Evolutionary conservation across 495 filamentous ascomycete species (phyloP).

Genomic region (Bombardia bombarda): DNA sequence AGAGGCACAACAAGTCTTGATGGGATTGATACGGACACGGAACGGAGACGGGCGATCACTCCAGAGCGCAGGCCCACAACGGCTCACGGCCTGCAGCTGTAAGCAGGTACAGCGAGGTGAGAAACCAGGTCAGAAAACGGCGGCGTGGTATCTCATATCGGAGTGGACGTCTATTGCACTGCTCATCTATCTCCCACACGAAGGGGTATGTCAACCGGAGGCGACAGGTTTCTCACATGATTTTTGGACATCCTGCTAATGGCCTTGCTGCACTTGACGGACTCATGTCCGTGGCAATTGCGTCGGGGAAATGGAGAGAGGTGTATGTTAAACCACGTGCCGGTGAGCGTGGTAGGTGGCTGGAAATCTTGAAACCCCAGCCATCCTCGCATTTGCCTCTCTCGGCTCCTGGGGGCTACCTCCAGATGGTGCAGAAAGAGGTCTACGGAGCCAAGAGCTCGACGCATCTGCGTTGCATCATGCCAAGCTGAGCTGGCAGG

Average conservation of each 20-base stretch:
- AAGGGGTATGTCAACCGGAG: slow-evolving; percentile 4
- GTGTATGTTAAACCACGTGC: slow-evolving; percentile 23
- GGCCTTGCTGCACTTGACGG: neutral
- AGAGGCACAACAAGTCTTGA: slow-evolving; percentile 2
- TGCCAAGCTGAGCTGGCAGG: slow-evolving; percentile 1
- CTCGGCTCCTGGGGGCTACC: slow-evolving; percentile 8
- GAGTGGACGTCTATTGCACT: slow-evolving; percentile 6
- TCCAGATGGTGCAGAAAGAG: slow-evolving; percentile 3
- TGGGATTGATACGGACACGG: slow-evolving; percentile 1
- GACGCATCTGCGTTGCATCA: neutral
- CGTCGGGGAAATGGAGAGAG: slow-evolving; percentile 16
- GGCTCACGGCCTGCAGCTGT: slow-evolving; percentile 16
- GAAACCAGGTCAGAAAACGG: slow-evolving; percentile 23
- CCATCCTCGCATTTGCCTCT: slow-evolving; percentile 3
- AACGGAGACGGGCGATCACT: slow-evolving; percentile 14
- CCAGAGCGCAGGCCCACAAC: slow-evolving; percentile 4
- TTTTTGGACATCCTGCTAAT: slow-evolving; percentile 7
- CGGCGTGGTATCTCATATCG: slow-evolving; percentile 13
- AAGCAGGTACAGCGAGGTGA: slow-evolving; percentile 21
- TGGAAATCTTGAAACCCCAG: slow-evolving; percentile 1
- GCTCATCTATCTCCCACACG: slow-evolving; percentile 25
- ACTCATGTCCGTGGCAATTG: slow-evolving; percentile 10
- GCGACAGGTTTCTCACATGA: slow-evolving; percentile 14
- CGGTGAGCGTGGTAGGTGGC: slow-evolving; percentile 3
- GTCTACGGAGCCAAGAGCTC: slow-evolving; percentile 7